Evolutionary conservation across 176 grass and related monocot genomes (phyloP).

Genomic region (Musa beccarii): DNA sequence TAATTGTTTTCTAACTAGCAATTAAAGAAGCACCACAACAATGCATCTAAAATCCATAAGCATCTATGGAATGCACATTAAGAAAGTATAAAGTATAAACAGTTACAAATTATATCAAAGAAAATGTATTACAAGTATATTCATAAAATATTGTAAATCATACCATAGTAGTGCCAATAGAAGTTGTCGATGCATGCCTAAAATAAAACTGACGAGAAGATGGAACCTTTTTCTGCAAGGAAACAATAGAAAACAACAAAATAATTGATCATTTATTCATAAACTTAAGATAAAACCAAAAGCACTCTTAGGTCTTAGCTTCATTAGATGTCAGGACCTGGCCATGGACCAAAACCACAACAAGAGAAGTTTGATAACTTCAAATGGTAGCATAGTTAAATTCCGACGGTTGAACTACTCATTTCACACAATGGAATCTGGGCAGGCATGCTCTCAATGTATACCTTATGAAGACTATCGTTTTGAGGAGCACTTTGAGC

Average conservation of each 20-base stretch:
- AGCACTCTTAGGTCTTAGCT: not conserved
- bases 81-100: not conserved
- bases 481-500: constrained; percentile 29
- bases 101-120: constrained; percentile 1
- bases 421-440: not conserved
- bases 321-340: too few species aligned
- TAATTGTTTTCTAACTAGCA: not conserved
- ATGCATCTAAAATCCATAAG: not conserved
- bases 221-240: constrained; percentile 40
- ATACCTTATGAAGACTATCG: constrained; percentile 54
- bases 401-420: not conserved
- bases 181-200: constrained; percentile 30
- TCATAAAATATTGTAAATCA: not conserved
- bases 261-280: not conserved
- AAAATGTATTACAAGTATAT: not conserved
- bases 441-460: not conserved
- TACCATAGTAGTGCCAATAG: constrained; percentile 65
- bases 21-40: not conserved
- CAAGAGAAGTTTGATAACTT: not conserved
- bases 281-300: not conserved
- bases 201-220: constrained; percentile 49
- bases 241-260: constrained; percentile 11
- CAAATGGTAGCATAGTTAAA: not conserved
- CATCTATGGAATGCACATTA: not conserved
- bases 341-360: too few species aligned